phyloP scores from a whole-genome alignment of 192 early-diverging fungal species.

The Globomyces pollinis-pini region DNA sequence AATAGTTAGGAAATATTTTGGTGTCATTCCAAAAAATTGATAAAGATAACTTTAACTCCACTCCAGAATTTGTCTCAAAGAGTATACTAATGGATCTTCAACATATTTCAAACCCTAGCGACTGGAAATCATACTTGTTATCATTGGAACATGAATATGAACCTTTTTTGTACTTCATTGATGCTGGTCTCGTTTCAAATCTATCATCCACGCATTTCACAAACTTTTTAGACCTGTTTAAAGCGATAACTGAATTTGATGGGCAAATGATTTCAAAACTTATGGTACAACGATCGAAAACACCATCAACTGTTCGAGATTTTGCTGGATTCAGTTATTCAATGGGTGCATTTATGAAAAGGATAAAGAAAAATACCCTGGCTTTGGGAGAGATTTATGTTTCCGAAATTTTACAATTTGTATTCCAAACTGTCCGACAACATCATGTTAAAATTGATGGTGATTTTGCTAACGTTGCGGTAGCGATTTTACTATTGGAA shows the following conservation, averaged over 20 bases:
- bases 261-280: slow-evolving; percentile 72
- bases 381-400: slow-evolving; percentile 73
- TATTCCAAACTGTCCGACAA: slow-evolving; percentile 78
- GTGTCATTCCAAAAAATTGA: slow-evolving; percentile 51
- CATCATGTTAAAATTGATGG: slow-evolving; percentile 93
- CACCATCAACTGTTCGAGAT: slow-evolving; percentile 62
- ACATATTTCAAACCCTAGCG: slow-evolving; percentile 8
- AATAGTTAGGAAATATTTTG: no score
- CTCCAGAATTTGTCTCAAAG: slow-evolving; percentile 12
- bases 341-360: slow-evolving; percentile 72
- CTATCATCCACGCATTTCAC: slow-evolving; percentile 64
- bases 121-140: slow-evolving; percentile 26
- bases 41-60: neutral
- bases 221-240: slow-evolving; percentile 90
- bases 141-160: slow-evolving; percentile 61
- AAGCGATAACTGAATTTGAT: slow-evolving; percentile 78
- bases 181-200: slow-evolving; percentile 82
- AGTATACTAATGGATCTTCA: neutral
- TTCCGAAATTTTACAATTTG: slow-evolving; percentile 67
- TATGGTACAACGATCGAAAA: slow-evolving; percentile 80
- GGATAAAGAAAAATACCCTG: slow-evolving; percentile 44
- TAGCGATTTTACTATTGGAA: slow-evolving; percentile 87
- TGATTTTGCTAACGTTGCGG: slow-evolving; percentile 88
- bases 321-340: slow-evolving; percentile 69
- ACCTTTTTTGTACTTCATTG: slow-evolving; percentile 76